Evolutionary conservation across 1,284 basidiomycete species (phyloP), one percentile per base, ranked within the genome.

Genomic region (Pascua guehoae): DNA sequence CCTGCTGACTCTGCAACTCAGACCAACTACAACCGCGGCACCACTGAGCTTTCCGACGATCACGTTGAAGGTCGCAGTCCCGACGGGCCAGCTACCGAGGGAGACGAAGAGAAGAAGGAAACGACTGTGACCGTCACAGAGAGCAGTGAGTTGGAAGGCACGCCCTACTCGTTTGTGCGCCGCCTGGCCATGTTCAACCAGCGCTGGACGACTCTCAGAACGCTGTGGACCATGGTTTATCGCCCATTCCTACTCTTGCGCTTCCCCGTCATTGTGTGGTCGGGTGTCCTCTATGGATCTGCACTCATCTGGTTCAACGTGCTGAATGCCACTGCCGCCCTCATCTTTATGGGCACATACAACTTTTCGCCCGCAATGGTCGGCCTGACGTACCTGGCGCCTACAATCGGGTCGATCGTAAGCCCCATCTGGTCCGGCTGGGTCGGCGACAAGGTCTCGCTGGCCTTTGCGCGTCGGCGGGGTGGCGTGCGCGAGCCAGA

Each of bases 401-500:
- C 66, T 4, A 54, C 62, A 15, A 53, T 68, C 15, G 68, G 68
- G 14, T 60, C 60, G 12, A 49, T 58, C 43, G 16, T 66, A 12
- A 52, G 61, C 12, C 53, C 47, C 5, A 36, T 41, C 7, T 57
- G 54, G 55, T 46, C 53, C 2, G 66, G 66, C 15, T 65, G 49
- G 49, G 41, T 52, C 14, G 53, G 52, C n/a, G 68, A 70, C 57
- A 56, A 57, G 38, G 56, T 59, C 43, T 43, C 52, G 10, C 40
- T 68, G 18, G 58, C 46, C 24, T 49, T 46, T 49, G 60, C 67
- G 4, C 55, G 66, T 8, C 49, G 52, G 41, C 64, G 63, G 38
- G 51, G 49, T 12, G 69, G 69, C 17, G 46, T 69, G 8, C 63
- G 68, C 43, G 68, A 71, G 51, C 68, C 69, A 9, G 69, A 71